Evolutionary conservation across 768 basidiomycete genomes (phyloP), one percentile per base, ranked within the genome.

Genomic region (Phallus indusiatus): DNA sequence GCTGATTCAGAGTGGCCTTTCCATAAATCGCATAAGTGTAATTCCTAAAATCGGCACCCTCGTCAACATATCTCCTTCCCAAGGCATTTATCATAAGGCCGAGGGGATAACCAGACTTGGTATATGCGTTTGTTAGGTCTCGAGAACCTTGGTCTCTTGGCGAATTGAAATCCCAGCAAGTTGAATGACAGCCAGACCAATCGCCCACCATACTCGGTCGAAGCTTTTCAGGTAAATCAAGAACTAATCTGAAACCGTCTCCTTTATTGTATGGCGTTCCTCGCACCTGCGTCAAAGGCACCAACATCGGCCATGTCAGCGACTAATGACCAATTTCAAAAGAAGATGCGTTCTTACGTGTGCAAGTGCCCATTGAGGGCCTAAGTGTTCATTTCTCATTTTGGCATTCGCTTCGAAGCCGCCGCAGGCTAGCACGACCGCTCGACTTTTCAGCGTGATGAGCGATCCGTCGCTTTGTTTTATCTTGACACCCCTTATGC

Each of bases 21-120:
- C 84, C 85, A 62, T 82, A 86, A 67, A 80, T 81, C 18, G 86
- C 84, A 64, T 88, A 87, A 1, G 85, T 87, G 64, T 81, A 86
- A 67, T 85, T 87, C 50, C 86, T 76, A 66, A 81, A 86, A 70
- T 88, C 84, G 52, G 78, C 79, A 37, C 85, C 85, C 68, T 87
- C 86, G 61, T 88, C 84, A 37, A 86, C 84, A 63, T 87, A 88
- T 16, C 85, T 75, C 54, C 68, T 62, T 4, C 86, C 86, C 1
- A 68, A 61, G 0, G 74, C 65, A 64, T 86, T 88, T 22, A 85
- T 69, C 85, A 85, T 86, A 60, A 88, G 74, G 1, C 85, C 85
- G 10, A 86, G 72, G 2, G 86, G 84, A 65, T 87, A 86, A 1
- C 86, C 83, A 10, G 84, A 86, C 68, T 87, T 87, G 7, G 85